phyloP scores from a whole-genome alignment of 2,329 filamentous ascomycete genomes.

The Aureobasidium subglaciale region DNA sequence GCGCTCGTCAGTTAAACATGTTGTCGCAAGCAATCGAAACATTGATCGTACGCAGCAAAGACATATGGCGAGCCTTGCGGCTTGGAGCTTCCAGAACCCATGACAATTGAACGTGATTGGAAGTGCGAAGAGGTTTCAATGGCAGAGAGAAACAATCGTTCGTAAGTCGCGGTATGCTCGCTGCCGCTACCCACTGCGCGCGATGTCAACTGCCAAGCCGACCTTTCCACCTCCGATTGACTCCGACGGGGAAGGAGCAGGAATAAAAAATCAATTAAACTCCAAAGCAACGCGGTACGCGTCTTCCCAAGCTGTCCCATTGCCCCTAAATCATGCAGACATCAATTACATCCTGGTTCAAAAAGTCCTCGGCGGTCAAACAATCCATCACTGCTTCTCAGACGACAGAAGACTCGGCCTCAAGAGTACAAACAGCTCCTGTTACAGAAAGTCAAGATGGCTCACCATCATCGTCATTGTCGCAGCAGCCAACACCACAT shows the following conservation, averaged over 20 bases:
- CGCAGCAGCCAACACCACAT: not conserved
- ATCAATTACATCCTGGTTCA: conserved; percentile 41
- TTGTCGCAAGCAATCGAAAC: not conserved
- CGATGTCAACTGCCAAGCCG: conserved; percentile 14
- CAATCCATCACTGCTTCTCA: conserved; percentile 18
- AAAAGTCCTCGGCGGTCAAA: conserved; percentile 34
- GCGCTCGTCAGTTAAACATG: not conserved
- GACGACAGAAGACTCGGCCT: not conserved
- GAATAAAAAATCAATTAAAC: conserved; percentile 10
- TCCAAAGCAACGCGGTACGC: not conserved
- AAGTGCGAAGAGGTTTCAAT: conserved; percentile 5
- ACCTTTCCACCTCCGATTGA: conserved; percentile 8
- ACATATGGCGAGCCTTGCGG: conserved; percentile 52
- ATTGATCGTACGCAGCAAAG: conserved; percentile 49
- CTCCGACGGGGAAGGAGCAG: not conserved
- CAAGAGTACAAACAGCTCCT: not conserved
- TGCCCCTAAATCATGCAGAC: conserved; percentile 30
- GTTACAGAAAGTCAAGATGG: not conserved
- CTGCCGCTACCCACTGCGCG: conserved; percentile 1
- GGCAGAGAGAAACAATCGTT: not conserved
- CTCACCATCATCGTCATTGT: not conserved
- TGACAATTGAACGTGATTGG: conserved; percentile 26
- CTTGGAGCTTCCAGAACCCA: conserved; percentile 59
- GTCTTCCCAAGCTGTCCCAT: not conserved
- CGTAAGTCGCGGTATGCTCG: not conserved